A percentile compares a stretch with the other conserved stretches of the same genome.
Conservation (phyloP, 148 eudicot genomes). For the Fagopyrum tataricum region DNA sequence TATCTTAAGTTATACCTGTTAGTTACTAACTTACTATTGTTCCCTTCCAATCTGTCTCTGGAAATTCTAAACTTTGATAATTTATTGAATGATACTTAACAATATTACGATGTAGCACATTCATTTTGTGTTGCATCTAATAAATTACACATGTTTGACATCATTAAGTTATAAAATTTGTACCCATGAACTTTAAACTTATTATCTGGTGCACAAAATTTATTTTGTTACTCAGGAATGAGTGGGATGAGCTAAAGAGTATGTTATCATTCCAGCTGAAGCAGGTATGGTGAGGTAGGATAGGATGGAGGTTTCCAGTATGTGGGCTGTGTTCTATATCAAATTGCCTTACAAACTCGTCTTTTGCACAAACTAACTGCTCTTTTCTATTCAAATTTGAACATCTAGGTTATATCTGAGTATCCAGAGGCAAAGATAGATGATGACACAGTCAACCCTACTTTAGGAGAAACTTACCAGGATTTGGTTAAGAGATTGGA, state of each 20-base stretch:
- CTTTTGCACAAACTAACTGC: not conserved
- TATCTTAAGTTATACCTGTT: not conserved
- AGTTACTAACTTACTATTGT: not conserved
- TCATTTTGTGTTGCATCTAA: not conserved
- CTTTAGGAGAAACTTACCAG: slow-evolving; percentile 52
- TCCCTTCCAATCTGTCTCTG: not conserved
- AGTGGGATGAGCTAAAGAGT: slow-evolving; percentile 69
- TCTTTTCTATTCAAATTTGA: slow-evolving; percentile 12
- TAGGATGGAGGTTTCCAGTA: slow-evolving; percentile 21
- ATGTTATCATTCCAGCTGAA: slow-evolving; percentile 60
- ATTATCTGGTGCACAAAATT: slow-evolving; percentile 9
- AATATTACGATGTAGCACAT: not conserved
- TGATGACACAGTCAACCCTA: slow-evolving; percentile 42
- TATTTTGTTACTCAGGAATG: slow-evolving; percentile 50
- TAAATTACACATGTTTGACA: not conserved
- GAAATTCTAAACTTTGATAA: not conserved
- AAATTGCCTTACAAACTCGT: not conserved
- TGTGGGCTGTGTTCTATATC: slow-evolving; percentile 9
- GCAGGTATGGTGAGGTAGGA: slow-evolving; percentile 59
- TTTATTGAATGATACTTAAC: not conserved
- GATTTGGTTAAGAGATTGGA: slow-evolving; percentile 70
- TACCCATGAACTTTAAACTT: not conserved
- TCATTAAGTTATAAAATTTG: not conserved
- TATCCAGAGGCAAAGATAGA: slow-evolving; percentile 63
- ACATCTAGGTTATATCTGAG: slow-evolving; percentile 58